Evolutionary conservation across 169 alveolate species (phyloP).

Genomic region (Eimeria tenella): DNA sequence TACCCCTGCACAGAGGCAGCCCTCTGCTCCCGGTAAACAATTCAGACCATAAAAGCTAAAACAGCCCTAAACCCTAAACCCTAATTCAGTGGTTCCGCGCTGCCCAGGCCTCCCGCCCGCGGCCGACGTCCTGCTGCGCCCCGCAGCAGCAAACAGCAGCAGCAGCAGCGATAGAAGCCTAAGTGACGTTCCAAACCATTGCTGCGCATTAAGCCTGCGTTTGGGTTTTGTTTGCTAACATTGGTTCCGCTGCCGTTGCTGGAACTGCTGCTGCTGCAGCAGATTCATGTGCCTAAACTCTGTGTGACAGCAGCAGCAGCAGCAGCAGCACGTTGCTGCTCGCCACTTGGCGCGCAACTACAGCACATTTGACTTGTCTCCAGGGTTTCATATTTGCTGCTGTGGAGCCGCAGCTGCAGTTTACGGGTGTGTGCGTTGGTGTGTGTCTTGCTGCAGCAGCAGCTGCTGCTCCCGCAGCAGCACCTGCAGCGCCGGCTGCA

Average conservation of each 20-base stretch:
- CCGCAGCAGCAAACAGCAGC: slow-evolving; percentile 50
- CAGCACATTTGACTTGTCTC: background rate
- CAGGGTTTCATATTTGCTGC: background rate
- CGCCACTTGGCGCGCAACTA: no score
- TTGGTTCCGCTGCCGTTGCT: background rate
- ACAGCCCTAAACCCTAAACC: slow-evolving; percentile 16
- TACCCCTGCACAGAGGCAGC: slow-evolving; percentile 52
- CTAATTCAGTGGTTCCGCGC: background rate
- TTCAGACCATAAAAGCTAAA: background rate
- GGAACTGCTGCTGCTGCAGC: background rate
- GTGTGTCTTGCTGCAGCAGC: background rate
- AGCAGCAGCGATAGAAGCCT: background rate
- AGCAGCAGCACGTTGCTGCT: background rate
- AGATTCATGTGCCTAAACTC: background rate
- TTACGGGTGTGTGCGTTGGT: background rate
- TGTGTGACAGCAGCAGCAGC: background rate
- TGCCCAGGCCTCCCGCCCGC: background rate
- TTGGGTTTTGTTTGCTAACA: background rate
- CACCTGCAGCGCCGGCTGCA: background rate
- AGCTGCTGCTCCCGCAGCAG: slow-evolving; percentile 37
- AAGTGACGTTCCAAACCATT: background rate
- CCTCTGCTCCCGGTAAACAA: slow-evolving; percentile 19
- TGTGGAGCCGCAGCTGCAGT: background rate
- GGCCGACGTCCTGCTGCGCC: slow-evolving; percentile 54
- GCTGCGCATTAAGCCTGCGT: background rate